Evolutionary conservation across 2,329 filamentous ascomycete species (phyloP).

Genomic region (Aspergillus udagawae): DNA sequence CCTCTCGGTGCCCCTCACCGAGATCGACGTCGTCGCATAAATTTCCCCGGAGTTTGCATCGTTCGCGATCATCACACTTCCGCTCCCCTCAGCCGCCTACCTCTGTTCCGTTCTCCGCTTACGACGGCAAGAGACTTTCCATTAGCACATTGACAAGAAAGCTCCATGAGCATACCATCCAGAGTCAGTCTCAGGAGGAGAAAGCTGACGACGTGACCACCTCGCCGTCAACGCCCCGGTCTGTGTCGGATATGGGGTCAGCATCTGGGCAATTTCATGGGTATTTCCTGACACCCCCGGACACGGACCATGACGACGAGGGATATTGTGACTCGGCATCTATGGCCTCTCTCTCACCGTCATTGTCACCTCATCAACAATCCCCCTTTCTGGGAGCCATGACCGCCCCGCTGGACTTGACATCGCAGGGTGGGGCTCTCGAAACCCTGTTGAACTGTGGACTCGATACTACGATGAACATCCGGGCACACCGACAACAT

Average conservation of each 20-base stretch:
- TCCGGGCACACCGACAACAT: constrained; percentile 37
- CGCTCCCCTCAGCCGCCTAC: constrained; percentile 36
- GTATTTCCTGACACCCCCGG: constrained; percentile 35
- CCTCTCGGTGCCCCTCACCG: constrained; percentile 42
- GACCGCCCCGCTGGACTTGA: constrained; percentile 24
- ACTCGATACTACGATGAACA: constrained; percentile 17
- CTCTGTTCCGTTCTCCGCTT: constrained; percentile 42
- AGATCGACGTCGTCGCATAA: constrained; percentile 26
- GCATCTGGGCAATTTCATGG: constrained; percentile 12
- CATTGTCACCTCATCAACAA: constrained; percentile 36
- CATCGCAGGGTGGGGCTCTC: constrained; percentile 4
- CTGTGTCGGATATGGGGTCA: background rate
- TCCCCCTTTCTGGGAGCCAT: constrained; percentile 27
- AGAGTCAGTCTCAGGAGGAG: constrained; percentile 20
- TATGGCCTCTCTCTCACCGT: constrained; percentile 59
- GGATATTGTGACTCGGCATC: constrained; percentile 47
- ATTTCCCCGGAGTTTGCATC: constrained; percentile 25
- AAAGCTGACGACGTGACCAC: constrained; percentile 5
- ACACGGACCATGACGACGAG: constrained; percentile 38
- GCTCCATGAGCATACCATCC: constrained; percentile 38
- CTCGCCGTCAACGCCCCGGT: background rate
- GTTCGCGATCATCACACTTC: constrained; percentile 31
- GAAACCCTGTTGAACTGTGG: background rate
- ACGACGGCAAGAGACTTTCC: constrained; percentile 36
- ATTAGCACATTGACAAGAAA: constrained; percentile 39